Percentiles rank a stretch among this genome's conserved stretches.
These are phyloP conservation scores for Penicillium simplicissimum DNA, from an alignment of 495 filamentous ascomycete genomes.

Conservation along the genomic window DNA sequence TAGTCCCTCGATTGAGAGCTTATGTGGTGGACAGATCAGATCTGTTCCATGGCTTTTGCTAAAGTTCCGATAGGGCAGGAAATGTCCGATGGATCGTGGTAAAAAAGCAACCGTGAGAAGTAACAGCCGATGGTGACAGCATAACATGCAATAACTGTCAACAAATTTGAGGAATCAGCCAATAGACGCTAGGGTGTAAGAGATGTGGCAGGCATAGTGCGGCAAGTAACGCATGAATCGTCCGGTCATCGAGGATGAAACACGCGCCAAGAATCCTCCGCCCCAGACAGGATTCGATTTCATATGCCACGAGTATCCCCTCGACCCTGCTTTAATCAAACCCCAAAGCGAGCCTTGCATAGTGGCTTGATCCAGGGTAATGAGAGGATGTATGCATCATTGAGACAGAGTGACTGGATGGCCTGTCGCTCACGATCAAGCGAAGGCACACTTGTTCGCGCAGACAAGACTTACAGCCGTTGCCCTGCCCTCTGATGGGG, in stretches of 20 bases:
- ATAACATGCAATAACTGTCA: not conserved
- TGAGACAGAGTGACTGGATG: not conserved
- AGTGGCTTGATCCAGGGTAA: not conserved
- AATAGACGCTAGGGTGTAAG: not conserved
- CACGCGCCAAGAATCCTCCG: slow-evolving; percentile 1
- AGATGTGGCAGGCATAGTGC: not conserved
- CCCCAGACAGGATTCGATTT: not conserved
- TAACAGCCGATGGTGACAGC: not conserved
- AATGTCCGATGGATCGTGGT: slow-evolving; percentile 1
- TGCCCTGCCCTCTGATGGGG: not conserved
- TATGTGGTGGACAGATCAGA: not conserved
- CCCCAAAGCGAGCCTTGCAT: not conserved
- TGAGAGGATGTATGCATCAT: not conserved
- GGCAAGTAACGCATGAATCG: not conserved
- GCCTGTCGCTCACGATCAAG: not conserved
- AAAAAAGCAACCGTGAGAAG: not conserved
- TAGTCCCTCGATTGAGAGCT: not conserved
- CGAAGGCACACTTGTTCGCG: not conserved
- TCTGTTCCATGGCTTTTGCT: not conserved
- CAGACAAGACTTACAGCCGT: too few species aligned
- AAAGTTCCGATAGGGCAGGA: not conserved
- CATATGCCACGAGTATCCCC: not conserved
- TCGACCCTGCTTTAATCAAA: not conserved
- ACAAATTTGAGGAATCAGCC: not conserved
- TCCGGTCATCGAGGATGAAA: slow-evolving; percentile 4